Evolutionary conservation across 2,329 filamentous ascomycete species (phyloP), one percentile per base, ranked within the genome.

Genomic region (Allantophomopsis lycopodina): DNA sequence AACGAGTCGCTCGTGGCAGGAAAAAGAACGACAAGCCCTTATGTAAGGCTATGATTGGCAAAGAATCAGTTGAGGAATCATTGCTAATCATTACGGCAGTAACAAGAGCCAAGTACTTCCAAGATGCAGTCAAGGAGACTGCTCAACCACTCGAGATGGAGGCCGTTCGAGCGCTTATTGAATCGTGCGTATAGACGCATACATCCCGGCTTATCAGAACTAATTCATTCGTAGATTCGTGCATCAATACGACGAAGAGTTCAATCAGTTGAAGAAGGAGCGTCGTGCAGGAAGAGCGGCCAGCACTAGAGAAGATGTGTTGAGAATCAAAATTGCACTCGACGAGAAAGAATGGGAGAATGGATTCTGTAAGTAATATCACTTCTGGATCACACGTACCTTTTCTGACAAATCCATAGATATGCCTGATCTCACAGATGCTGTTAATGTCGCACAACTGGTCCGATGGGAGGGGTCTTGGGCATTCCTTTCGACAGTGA

Each of bases 381-480:
- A 15, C 33, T 39, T 15, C 23, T 34, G n/a, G 34, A 35, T 20
- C 36, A 34, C 35, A 32, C 15, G 28, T 8, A 32, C 21, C 48
- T 40, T 33, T 7, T 13, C 41, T 38, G 21, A 49, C 50, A 48
- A 45, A 49, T 5, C 40, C 13, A 14, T 40, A 79, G 76, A 75
- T 44, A 59, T 93, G 32, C 88, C 89, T 0, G 83, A 95, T 55
- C 63, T 95, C 40, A 72, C 76, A 40, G 70, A 77, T 33, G 65
- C 69, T 32, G 71, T 78, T 36, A 86, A 79, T 48, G 61, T 83
- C 38, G 60, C 68, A 42, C 69, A 73, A 47, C 60, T 96, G 32
- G 70, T 75, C 46, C 66, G 69, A 16, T 96, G 87, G 85, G 82
- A 86, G 47, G 83, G 83, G 4, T 73, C 83, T 18, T 96, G 89